A percentile compares a stretch with the other conserved stretches of the same genome.
Conservation (phyloP, 148 eudicot genomes). For the Hydrangea macrophylla region DNA sequence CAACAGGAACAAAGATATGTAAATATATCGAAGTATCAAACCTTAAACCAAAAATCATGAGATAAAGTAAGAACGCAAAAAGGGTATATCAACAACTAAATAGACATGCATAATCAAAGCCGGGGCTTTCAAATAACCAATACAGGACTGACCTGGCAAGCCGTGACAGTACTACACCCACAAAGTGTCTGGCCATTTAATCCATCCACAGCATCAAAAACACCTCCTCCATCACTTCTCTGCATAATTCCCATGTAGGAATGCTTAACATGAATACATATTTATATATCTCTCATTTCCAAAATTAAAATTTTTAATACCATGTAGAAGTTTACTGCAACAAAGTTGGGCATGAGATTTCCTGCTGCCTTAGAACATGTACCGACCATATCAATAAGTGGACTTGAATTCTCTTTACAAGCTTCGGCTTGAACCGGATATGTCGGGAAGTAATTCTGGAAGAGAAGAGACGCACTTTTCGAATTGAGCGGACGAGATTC, state of each 20-base stretch:
- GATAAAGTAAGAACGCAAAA: conserved; percentile 4
- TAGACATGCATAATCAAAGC: conserved; percentile 2
- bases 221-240: conserved; percentile 99
- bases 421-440: conserved; percentile 72
- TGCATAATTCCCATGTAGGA: conserved; percentile 35
- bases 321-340: conserved; percentile 97
- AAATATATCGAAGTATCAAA: too few relatives aligned
- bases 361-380: conserved; percentile 80
- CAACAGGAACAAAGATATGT: too few relatives aligned
- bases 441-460: conserved; percentile 85
- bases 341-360: conserved; percentile 75
- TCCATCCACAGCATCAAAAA: conserved; percentile 66
- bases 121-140: neutral
- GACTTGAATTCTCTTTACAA: conserved; percentile 85
- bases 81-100: conserved; percentile 1
- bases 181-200: conserved; percentile 88
- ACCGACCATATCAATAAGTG: conserved; percentile 69
- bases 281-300: neutral
- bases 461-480: conserved; percentile 67
- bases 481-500: conserved; percentile 78
- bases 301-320: conserved; percentile 35
- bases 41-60: neutral
- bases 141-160: conserved; percentile 78
- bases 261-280: neutral
- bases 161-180: conserved; percentile 74